phyloP scores from a whole-genome alignment of 768 basidiomycete species.

The Pleurotus eryngii region DNA sequence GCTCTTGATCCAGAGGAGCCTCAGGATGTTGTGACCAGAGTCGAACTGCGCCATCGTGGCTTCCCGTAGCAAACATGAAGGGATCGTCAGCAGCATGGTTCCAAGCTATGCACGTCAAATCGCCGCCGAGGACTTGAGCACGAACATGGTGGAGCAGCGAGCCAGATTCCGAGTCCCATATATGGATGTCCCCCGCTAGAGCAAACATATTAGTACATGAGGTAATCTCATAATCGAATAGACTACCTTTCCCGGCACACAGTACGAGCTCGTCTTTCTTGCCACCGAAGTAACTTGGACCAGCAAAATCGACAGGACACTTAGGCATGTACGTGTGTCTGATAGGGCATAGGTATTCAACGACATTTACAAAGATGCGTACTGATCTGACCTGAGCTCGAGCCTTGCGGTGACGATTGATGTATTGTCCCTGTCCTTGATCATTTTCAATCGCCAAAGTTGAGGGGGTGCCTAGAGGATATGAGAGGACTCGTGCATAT shows the following conservation, averaged over 20 bases:
- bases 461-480: constrained; percentile 66
- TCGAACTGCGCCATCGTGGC: constrained; percentile 71
- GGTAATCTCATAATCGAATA: not conserved
- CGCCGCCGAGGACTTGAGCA: constrained; percentile 59
- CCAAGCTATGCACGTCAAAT: constrained; percentile 81
- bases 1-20: not conserved
- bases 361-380: constrained; percentile 14
- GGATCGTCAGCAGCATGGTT: constrained; percentile 62
- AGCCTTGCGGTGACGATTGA: constrained; percentile 31
- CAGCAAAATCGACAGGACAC: constrained; percentile 66
- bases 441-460: constrained; percentile 67
- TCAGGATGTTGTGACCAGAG: constrained; percentile 57
- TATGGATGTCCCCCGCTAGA: constrained; percentile 76
- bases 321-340: constrained; percentile 78
- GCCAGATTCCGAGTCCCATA: constrained; percentile 83
- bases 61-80: constrained; percentile 76
- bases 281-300: constrained; percentile 81
- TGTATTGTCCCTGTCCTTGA: constrained; percentile 49
- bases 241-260: constrained; percentile 69
- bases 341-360: not conserved
- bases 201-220: constrained; percentile 3
- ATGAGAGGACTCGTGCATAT: not conserved
- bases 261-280: constrained; percentile 75
- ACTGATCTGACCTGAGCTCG: constrained; percentile 31
- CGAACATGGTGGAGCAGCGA: constrained; percentile 68